Evolutionary conservation across 2,329 filamentous ascomycete genomes (phyloP), one percentile per base, ranked within the genome.

Genomic region (Colletotrichum kahawae): DNA sequence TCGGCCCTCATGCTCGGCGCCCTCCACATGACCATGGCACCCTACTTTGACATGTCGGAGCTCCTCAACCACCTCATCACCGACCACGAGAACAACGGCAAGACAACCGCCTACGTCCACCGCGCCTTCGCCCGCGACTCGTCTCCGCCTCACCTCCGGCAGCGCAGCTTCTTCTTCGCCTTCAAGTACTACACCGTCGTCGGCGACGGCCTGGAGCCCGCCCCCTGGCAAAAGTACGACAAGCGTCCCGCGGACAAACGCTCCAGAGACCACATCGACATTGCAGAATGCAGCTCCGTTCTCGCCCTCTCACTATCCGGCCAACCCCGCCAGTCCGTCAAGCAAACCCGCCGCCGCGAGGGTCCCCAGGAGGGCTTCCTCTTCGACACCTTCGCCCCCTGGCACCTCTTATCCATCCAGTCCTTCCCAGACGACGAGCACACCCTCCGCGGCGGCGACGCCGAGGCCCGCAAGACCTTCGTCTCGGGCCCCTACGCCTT

Each of bases 181-280:
- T 92, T 93, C 80, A 92, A 93, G 77, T 93, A 92, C 79, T 92
- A 92, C 79, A 93, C 91, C 7, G 85, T 92, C 8, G 87, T 93
- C 14, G 89, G 87, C 2, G 85, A 89, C 6, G 88, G 87, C 5
- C 87, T 91, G 54, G 84, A 86, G 36, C 91, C 92, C 0, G 89
- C 91, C 78, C 85, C 89, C 7, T 93, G 91, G 91, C 92, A 93
- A 79, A 83, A 85, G 24, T 88, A 88, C 48, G 90, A 92, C 77
- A 86, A 84, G 57, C 81, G 84, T n/a, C 81, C 85, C 0, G 78
- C 82, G 38, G 80, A 86, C 78, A 81, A 82, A 68, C 79, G 83
- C 24, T 76, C 83, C 18, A 79, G 84, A 71, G 81, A 89, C 68
- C 90, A 93, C 80, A 89, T 93, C 31, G 88, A 91, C 31, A 87